These are phyloP conservation scores for Neltuma alba DNA, from an alignment of 306 rosid genomes.

Conservation along the genomic window DNA sequence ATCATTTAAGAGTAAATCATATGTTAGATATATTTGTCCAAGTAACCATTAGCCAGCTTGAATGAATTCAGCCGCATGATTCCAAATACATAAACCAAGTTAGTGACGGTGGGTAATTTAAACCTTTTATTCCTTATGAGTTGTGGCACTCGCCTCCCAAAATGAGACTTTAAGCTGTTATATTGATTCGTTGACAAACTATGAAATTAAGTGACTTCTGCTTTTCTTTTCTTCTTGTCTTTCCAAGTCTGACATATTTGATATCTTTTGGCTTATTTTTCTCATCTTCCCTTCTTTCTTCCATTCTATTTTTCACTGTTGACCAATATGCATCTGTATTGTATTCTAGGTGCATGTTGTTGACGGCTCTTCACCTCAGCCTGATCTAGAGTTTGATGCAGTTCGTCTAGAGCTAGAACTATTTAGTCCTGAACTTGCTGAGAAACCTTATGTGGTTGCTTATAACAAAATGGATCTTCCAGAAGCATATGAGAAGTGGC, in stretches of 20 bases:
- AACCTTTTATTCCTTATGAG: neutral
- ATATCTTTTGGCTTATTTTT: slow-evolving; percentile 12
- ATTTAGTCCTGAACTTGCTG: slow-evolving; percentile 90
- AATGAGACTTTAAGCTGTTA: slow-evolving; percentile 3
- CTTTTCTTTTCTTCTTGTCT: neutral
- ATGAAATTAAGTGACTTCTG: neutral
- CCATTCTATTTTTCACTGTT: neutral
- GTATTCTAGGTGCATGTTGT: slow-evolving; percentile 76
- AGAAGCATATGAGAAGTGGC: slow-evolving; percentile 88
- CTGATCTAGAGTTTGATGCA: slow-evolving; percentile 93
- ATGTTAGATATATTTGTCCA: neutral
- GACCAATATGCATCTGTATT: slow-evolving; percentile 21
- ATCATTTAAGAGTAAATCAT: neutral
- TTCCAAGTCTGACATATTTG: slow-evolving; percentile 27
- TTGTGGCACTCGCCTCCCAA: neutral
- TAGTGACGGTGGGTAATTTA: neutral
- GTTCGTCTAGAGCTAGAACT: slow-evolving; percentile 89
- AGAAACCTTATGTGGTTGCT: slow-evolving; percentile 86
- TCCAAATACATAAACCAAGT: neutral
- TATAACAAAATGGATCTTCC: slow-evolving; percentile 97
- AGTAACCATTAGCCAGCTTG: neutral
- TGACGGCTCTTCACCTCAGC: slow-evolving; percentile 90
- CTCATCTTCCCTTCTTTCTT: neutral
- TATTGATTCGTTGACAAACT: neutral
- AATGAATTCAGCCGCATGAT: neutral